A percentile compares a stretch with the other conserved stretches of the same genome.
phyloP scores from a whole-genome alignment of 2,329 filamentous ascomycete genomes.

The Colletotrichum sp. region DNA sequence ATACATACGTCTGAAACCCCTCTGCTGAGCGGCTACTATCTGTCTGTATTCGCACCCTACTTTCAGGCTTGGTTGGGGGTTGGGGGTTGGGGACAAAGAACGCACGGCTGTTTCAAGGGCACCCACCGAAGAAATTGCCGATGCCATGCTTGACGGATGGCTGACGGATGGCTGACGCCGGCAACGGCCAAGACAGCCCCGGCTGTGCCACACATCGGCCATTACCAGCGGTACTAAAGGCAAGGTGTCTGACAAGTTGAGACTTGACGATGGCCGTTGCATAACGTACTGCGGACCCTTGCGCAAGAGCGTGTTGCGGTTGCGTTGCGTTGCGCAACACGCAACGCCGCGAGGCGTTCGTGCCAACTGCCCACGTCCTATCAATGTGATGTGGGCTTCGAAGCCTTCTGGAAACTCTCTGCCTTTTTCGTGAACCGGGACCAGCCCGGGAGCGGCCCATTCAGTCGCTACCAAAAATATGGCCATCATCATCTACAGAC shows the following conservation, averaged over 20 bases:
- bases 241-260: not conserved
- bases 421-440: not conserved
- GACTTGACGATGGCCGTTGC: not conserved
- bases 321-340: not conserved
- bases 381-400: not conserved
- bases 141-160: slow-evolving; percentile 6
- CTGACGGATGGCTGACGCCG: not conserved
- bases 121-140: slow-evolving; percentile 4
- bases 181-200: not conserved
- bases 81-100: not conserved
- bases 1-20: not conserved
- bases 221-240: not conserved
- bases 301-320: not conserved
- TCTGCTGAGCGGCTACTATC: not conserved
- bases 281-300: not conserved
- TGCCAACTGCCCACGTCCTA: not conserved
- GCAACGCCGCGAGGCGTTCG: not conserved
- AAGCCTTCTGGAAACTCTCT: slow-evolving; percentile 6
- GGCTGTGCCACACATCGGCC: not conserved
- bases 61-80: not conserved
- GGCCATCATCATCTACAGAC: not conserved
- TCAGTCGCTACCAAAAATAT: not conserved
- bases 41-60: not conserved
- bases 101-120: slow-evolving; percentile 18
- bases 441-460: not conserved